phyloP scores from a whole-genome alignment of 2,329 filamentous ascomycete genomes.

The Fusarium staphyleae region DNA sequence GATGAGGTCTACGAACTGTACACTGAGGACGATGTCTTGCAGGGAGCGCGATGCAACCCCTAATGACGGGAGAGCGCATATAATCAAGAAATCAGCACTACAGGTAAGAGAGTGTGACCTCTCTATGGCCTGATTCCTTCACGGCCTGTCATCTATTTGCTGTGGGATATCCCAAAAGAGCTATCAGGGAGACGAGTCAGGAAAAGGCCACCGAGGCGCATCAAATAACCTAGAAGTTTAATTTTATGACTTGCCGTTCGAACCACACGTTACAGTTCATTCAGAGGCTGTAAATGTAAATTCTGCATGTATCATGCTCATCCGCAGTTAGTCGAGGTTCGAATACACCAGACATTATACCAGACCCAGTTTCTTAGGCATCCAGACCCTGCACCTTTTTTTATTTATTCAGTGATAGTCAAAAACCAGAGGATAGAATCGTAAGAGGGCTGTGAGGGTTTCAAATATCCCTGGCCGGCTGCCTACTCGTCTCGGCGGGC shows the following conservation, averaged over 20 bases:
- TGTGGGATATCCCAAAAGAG: too few species aligned
- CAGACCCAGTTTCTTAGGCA: constrained; percentile 1
- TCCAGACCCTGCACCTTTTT: constrained; percentile 25
- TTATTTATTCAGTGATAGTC: constrained; percentile 16
- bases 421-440: constrained; percentile 1
- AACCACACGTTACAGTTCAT: constrained; percentile 1
- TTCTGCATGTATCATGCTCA: constrained; percentile 1
- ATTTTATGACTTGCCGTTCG: constrained; percentile 8
- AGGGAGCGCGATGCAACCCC: constrained; percentile 20
- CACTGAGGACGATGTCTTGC: not conserved
- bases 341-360: not conserved
- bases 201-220: not conserved
- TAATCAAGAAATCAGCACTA: constrained; percentile 20
- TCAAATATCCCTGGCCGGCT: constrained; percentile 15
- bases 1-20: constrained; percentile 31
- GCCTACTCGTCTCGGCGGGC: constrained; percentile 2
- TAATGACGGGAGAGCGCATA: constrained; percentile 5
- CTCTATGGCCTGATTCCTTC: constrained; percentile 24
- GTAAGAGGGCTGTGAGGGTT: constrained; percentile 12
- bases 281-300: constrained; percentile 2
- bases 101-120: constrained; percentile 24
- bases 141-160: constrained; percentile 15
- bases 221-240: constrained; percentile 34
- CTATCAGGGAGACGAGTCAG: constrained; percentile 7
- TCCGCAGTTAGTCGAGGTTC: constrained; percentile 2